A percentile compares a stretch with the other conserved stretches of the same genome.
Evolutionary conservation across 2,329 filamentous ascomycete genomes (phyloP).

Genomic region (Alternaria sp.): DNA sequence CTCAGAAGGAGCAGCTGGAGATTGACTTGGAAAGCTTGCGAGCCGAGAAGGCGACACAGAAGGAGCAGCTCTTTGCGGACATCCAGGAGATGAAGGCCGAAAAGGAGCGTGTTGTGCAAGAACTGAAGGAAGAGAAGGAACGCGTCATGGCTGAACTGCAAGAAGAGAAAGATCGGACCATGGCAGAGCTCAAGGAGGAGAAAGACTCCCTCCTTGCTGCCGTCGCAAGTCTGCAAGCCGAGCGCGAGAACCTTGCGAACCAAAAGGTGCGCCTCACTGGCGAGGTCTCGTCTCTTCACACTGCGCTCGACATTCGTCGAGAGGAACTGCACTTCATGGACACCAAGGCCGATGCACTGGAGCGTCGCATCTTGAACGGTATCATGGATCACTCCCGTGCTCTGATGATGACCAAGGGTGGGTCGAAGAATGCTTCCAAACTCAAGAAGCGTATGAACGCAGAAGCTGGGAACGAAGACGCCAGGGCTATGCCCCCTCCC

Average conservation of each 20-base stretch:
- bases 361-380: constrained; percentile 91
- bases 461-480: constrained; percentile 48
- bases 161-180: constrained; percentile 47
- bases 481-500: constrained; percentile 43
- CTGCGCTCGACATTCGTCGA: constrained; percentile 84
- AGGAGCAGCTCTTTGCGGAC: constrained; percentile 64
- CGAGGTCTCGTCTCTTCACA: constrained; percentile 91
- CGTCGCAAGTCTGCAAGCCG: constrained; percentile 67
- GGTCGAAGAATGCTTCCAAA: constrained; percentile 52
- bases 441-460: constrained; percentile 45
- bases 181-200: constrained; percentile 50
- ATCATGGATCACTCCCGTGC: constrained; percentile 96
- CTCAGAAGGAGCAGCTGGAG: constrained; percentile 69
- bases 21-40: constrained; percentile 57
- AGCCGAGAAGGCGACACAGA: constrained; percentile 66
- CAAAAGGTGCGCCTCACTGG: constrained; percentile 83
- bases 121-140: constrained; percentile 55
- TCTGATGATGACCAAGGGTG: constrained; percentile 77
- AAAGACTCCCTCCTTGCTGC: constrained; percentile 60
- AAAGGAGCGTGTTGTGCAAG: constrained; percentile 52
- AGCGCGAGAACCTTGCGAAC: constrained; percentile 77
- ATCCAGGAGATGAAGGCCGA: constrained; percentile 56
- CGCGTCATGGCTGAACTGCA: constrained; percentile 45
- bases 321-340: constrained; percentile 95
- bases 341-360: constrained; percentile 82